Evolutionary conservation across 257 asterid genomes (phyloP).

Genomic region (Voacanga thouarsii): DNA sequence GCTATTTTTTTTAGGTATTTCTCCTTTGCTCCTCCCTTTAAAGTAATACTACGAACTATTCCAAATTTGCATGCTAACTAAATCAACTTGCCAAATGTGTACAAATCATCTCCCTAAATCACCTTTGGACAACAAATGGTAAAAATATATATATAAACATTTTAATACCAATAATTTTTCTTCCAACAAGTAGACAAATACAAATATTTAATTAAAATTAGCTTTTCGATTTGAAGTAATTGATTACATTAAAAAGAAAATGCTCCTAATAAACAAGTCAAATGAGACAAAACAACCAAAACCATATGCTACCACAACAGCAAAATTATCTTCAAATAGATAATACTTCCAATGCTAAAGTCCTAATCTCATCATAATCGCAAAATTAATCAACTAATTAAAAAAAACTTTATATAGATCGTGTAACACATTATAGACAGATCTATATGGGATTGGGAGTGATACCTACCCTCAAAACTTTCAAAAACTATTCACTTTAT

Average conservation of each 20-base stretch:
- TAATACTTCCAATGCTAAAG: neutral
- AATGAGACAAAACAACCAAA: slow-evolving; percentile 10
- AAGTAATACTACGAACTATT: neutral
- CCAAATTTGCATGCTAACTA: neutral
- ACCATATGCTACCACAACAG: too few relatives aligned
- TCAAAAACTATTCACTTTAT: too few relatives aligned
- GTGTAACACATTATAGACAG: too few relatives aligned
- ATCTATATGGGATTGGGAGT: too few relatives aligned
- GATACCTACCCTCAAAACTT: too few relatives aligned
- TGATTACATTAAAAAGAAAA: neutral
- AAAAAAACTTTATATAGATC: neutral
- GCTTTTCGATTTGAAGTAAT: neutral
- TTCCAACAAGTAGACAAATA: neutral
- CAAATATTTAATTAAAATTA: too few relatives aligned
- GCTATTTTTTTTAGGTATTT: too few relatives aligned
- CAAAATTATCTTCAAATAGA: neutral
- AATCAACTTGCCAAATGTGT: neutral
- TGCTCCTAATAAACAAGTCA: neutral
- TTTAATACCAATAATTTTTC: neutral
- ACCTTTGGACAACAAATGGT: neutral
- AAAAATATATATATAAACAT: neutral
- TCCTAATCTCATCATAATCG: slow-evolving; percentile 14
- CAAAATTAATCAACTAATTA: neutral
- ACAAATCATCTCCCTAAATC: neutral
- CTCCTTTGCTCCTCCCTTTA: too few relatives aligned